Percentiles rank a stretch among this genome's conserved stretches.
These are phyloP conservation scores for Crithidia expoeki DNA, from an alignment of 208 protist species.

Conservation along the genomic window DNA sequence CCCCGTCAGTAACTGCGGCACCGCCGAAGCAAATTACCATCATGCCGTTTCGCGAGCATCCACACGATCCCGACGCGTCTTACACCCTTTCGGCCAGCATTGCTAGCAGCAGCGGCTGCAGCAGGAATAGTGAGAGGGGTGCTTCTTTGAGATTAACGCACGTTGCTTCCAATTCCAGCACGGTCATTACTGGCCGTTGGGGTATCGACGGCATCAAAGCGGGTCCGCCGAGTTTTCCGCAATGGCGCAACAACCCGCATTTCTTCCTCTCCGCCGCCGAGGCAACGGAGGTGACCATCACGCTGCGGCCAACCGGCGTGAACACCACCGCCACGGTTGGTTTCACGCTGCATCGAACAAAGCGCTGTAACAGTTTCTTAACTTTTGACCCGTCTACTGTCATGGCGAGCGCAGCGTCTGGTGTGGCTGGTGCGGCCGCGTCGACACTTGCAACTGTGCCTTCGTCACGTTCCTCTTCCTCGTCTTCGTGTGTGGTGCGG, in stretches of 20 bases:
- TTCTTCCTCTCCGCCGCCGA: slow-evolving; percentile 81
- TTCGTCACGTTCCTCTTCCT: too few species aligned
- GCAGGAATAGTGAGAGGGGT: not conserved
- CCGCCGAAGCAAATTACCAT: slow-evolving; percentile 29
- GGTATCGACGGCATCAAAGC: slow-evolving; percentile 31
- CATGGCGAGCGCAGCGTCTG: slow-evolving; percentile 32
- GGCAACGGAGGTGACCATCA: slow-evolving; percentile 65
- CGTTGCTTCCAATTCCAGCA: slow-evolving; percentile 42
- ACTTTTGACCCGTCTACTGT: slow-evolving; percentile 67
- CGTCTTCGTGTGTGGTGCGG: slow-evolving; percentile 35
- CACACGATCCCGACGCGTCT: slow-evolving; percentile 28
- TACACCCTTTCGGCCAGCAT: slow-evolving; percentile 47
- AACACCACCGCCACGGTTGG: slow-evolving; percentile 41
- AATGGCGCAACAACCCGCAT: slow-evolving; percentile 89
- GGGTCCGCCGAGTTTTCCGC: slow-evolving; percentile 50
- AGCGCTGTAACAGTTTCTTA: slow-evolving; percentile 67
- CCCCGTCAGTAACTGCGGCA: not conserved
- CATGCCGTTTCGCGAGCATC: slow-evolving; percentile 49
- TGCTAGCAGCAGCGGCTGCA: slow-evolving; percentile 8
- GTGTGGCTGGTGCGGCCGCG: slow-evolving; percentile 4
- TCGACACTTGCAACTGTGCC: too few species aligned
- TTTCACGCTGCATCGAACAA: slow-evolving; percentile 76
- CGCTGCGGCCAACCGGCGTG: slow-evolving; percentile 27
- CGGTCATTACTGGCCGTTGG: slow-evolving; percentile 62
- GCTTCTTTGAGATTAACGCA: slow-evolving; percentile 35